Evolutionary conservation across 2,329 filamentous ascomycete genomes (phyloP), one percentile per base, ranked within the genome.

Genomic region (Whalleya microplaca): DNA sequence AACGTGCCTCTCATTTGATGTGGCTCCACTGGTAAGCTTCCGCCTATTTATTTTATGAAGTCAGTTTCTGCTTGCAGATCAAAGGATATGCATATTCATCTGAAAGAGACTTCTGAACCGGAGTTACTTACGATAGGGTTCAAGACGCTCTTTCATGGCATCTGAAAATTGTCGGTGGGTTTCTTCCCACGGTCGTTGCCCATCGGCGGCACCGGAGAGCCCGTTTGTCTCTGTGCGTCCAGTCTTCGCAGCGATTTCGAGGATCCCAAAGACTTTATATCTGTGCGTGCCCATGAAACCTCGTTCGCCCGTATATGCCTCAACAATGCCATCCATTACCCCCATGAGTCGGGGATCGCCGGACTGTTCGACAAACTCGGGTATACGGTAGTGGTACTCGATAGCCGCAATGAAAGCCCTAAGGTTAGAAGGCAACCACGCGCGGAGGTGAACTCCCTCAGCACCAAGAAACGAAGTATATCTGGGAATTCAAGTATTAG

Each of bases 211-310:
- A 0, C 80, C 81, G 1, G 80, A 81, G 14, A 75, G 71, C 2
- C 81, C 80, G 49, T 83, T 83, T 0, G 80, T 83, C 56, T 77
- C 80, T 0, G 80, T 79, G 3, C 81, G 74, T 2, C 81, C 80
- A 0, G 78, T 80, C 66, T 84, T 83, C 41, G 75, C 77, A 1
- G 80, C 80, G 14, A 82, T 76, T 55, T 83, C 80, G 0, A 83
- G 75, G 23, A 84, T 79, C 1, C 80, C 81, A 59, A 82, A 84
- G 3, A 84, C 81, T 63, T 84, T 84, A 66, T 83, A 83, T n/a
- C 80, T 71, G 62, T 84, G 81, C 0, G 77, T 78, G 4, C 81
- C 80, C 80, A 84, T 82, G 64, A 83, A 84, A 0, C 81, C 81
- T 19, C 80, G 73, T 60, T 83, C 80, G 0, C 81, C 81, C 0